A percentile compares a stretch with the other conserved stretches of the same genome.
These are phyloP conservation scores for Verruconis gallopava DNA, from an alignment of 2,329 filamentous ascomycete genomes.

Conservation along the genomic window DNA sequence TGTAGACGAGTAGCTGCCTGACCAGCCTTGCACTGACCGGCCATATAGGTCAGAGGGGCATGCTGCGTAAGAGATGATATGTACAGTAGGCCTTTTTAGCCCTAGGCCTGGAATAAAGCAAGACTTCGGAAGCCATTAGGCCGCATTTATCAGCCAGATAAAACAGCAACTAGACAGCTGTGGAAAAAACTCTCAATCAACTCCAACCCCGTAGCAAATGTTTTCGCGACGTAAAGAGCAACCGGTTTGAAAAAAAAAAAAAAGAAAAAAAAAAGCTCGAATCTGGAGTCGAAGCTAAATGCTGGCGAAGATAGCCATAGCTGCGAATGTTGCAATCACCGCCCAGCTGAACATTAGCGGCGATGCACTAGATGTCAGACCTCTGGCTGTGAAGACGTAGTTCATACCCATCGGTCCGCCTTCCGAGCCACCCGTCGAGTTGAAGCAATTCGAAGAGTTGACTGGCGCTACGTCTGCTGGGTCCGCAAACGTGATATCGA, in stretches of 20 bases:
- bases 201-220: neutral
- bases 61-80: too few relatives aligned
- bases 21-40: too few relatives aligned
- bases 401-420: constrained; percentile 10
- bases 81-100: too few relatives aligned
- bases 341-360: constrained; percentile 3
- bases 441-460: constrained; percentile 10
- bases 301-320: neutral
- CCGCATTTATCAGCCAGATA: too few relatives aligned
- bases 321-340: neutral
- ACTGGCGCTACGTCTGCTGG: constrained; percentile 9
- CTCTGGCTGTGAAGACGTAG: constrained; percentile 11
- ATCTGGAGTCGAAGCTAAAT: neutral
- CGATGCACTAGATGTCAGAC: constrained; percentile 5
- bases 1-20: too few relatives aligned
- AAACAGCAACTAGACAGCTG: too few relatives aligned
- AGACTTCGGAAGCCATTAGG: too few relatives aligned
- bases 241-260: neutral
- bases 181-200: too few relatives aligned
- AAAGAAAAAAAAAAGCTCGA: neutral
- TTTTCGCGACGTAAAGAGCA: neutral
- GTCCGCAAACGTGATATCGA: constrained; percentile 25
- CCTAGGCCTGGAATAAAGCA: too few relatives aligned
- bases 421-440: constrained; percentile 8
- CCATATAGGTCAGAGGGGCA: too few relatives aligned